These are phyloP conservation scores for Penicillium sp. DNA, from an alignment of 2,329 filamentous ascomycete species.

Conservation along the genomic window DNA sequence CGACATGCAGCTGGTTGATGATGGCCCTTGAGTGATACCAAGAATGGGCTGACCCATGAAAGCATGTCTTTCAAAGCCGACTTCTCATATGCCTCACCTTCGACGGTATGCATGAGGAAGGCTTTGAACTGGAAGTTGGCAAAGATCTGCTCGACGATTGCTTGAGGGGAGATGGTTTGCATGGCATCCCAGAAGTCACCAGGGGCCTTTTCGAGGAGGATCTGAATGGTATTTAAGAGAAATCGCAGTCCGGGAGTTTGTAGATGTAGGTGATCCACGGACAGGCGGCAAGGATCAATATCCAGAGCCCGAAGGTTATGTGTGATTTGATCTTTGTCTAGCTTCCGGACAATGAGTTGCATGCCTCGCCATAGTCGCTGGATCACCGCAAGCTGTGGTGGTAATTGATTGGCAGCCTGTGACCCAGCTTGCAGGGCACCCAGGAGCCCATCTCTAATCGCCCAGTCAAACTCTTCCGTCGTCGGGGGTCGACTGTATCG, in stretches of 20 bases:
- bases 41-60: conserved; percentile 76
- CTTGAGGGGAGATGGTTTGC: conserved; percentile 74
- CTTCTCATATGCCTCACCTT: conserved; percentile 55
- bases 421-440: conserved; percentile 66
- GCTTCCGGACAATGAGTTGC: conserved; percentile 69
- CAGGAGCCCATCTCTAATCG: conserved; percentile 72
- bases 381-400: conserved; percentile 57
- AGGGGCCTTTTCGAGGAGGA: conserved; percentile 73
- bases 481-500: conserved; percentile 66
- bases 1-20: conserved; percentile 80
- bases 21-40: conserved; percentile 73
- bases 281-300: conserved; percentile 63
- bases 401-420: conserved; percentile 54
- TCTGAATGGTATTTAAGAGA: conserved; percentile 69
- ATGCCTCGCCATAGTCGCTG: conserved; percentile 79
- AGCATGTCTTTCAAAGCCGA: conserved; percentile 66
- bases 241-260: conserved; percentile 64
- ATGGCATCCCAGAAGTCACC: conserved; percentile 87
- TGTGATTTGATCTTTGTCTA: conserved; percentile 74
- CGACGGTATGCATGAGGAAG: conserved; percentile 53
- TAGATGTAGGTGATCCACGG: conserved; percentile 68
- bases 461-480: conserved; percentile 80
- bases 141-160: conserved; percentile 82
- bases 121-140: conserved; percentile 68
- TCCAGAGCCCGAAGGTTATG: conserved; percentile 79